Conservation (phyloP, 169 alveolate genomes). For the Plasmodium chabaudi region DNA sequence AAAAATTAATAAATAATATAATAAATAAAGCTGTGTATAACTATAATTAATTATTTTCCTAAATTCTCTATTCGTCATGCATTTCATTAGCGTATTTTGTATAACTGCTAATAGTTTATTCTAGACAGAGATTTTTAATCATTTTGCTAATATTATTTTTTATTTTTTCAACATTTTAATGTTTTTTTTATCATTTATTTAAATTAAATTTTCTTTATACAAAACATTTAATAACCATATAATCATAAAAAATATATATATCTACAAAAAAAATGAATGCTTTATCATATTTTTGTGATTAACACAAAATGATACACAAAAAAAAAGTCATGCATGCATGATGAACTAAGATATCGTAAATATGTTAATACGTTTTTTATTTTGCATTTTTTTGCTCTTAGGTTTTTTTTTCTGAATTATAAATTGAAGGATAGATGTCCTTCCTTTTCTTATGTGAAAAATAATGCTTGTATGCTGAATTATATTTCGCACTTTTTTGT, state of each 20-base stretch:
- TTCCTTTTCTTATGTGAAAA: too few relatives aligned
- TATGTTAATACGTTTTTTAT: too few relatives aligned
- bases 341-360: background rate
- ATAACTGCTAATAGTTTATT: background rate
- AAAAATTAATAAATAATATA: too few relatives aligned
- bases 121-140: constrained; percentile 1
- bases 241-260: background rate
- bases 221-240: background rate
- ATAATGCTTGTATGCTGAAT: too few relatives aligned
- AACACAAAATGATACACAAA: background rate
- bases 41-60: background rate
- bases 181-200: background rate
- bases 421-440: too few relatives aligned
- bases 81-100: too few relatives aligned
- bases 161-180: background rate
- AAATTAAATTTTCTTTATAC: background rate
- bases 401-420: too few relatives aligned
- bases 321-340: constrained; percentile 3
- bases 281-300: background rate
- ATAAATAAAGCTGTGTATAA: background rate
- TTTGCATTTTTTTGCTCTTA: too few relatives aligned
- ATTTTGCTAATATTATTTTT: background rate
- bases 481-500: too few relatives aligned
- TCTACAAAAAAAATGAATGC: too few relatives aligned
- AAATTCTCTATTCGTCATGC: too few relatives aligned